These are phyloP conservation scores for Psilocybe sp. DNA, from an alignment of 768 basidiomycete genomes.

Conservation along the genomic window DNA sequence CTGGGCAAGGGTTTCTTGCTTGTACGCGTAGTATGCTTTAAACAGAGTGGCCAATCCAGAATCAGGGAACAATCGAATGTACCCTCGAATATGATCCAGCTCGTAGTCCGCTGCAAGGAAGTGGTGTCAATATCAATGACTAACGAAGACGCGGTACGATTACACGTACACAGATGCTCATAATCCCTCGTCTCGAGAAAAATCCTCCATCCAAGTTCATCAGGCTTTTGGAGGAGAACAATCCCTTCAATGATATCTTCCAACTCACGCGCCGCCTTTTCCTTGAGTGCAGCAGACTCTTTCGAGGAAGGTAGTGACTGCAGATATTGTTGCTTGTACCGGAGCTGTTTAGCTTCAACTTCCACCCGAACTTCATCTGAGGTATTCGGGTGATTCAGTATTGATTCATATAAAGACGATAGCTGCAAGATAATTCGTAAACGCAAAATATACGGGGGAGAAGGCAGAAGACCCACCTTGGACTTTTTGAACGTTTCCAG, in stretches of 20 bases:
- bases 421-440: slow-evolving; percentile 40
- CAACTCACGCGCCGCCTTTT: slow-evolving; percentile 53
- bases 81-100: slow-evolving; percentile 51
- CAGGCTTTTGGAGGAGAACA: slow-evolving; percentile 70
- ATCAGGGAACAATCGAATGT: slow-evolving; percentile 62
- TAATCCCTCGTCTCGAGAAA: slow-evolving; percentile 74
- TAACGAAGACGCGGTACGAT: neutral
- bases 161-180: slow-evolving; percentile 57
- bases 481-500: slow-evolving; percentile 63
- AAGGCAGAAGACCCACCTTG: slow-evolving; percentile 37
- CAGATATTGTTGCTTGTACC: slow-evolving; percentile 61
- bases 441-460: neutral
- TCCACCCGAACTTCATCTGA: slow-evolving; percentile 75
- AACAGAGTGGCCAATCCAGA: slow-evolving; percentile 56
- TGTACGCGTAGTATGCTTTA: slow-evolving; percentile 66
- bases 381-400: slow-evolving; percentile 80
- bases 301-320: slow-evolving; percentile 48
- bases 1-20: slow-evolving; percentile 35
- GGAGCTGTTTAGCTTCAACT: slow-evolving; percentile 74
- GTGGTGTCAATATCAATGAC: neutral
- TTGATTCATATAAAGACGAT: slow-evolving; percentile 68
- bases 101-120: slow-evolving; percentile 57
- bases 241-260: slow-evolving; percentile 73
- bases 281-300: slow-evolving; percentile 38
- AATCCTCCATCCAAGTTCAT: slow-evolving; percentile 81